Conservation (phyloP, 2,329 filamentous ascomycete genomes). For the Tolypocladium paradoxum region DNA sequence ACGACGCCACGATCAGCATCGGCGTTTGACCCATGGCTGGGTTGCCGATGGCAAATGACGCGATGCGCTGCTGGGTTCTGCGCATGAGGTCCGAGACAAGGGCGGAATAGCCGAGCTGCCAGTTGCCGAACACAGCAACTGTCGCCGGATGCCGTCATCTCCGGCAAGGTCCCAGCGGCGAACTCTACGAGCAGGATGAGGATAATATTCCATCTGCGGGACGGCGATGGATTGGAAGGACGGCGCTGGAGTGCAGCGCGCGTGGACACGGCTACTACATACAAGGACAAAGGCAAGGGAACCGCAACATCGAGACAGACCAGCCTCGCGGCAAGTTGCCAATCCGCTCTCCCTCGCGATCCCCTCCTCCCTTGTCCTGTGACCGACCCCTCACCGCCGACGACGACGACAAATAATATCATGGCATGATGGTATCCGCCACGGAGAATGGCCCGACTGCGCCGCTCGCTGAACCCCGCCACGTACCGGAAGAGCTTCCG, state of each 20-base stretch:
- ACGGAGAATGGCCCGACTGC: background rate
- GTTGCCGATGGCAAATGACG: conserved; percentile 1
- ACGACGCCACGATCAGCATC: background rate
- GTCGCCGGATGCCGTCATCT: background rate
- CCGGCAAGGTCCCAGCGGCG: background rate
- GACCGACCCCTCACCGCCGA: background rate
- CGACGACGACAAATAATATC: background rate
- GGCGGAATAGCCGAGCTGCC: background rate
- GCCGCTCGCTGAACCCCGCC: background rate
- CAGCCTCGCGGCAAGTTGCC: no score
- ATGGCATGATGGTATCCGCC: no score
- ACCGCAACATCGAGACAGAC: no score
- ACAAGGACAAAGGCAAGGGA: background rate
- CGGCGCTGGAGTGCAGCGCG: background rate
- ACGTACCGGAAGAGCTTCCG: background rate
- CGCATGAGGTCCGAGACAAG: background rate
- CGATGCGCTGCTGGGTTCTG: background rate
- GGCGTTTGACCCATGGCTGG: background rate
- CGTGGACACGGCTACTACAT: background rate
- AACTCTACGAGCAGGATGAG: no score
- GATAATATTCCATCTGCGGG: no score
- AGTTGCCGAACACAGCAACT: background rate
- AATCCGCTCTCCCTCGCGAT: background rate
- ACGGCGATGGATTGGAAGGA: background rate
- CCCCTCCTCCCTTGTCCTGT: background rate